phyloP scores from a whole-genome alignment of 768 basidiomycete species.

The Clavulina sp. region DNA sequence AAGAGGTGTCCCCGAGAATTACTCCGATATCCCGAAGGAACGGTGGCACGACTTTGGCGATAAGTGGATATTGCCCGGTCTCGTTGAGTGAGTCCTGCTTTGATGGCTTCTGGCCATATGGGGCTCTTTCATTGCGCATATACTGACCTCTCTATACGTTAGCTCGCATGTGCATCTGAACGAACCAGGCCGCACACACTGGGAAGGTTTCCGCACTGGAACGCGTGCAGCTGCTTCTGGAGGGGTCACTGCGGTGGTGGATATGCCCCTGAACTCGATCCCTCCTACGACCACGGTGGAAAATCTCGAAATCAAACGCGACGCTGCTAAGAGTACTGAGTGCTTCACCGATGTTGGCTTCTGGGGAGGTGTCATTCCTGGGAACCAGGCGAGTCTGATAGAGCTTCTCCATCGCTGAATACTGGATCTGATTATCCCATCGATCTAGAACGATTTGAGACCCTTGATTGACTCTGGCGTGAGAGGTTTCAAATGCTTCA shows the following conservation, averaged over 20 bases:
- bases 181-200: slow-evolving; percentile 81
- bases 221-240: slow-evolving; percentile 81
- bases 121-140: neutral
- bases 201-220: slow-evolving; percentile 92
- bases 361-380: slow-evolving; percentile 91
- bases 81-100: slow-evolving; percentile 47
- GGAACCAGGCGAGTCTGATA: slow-evolving; percentile 44
- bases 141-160: neutral
- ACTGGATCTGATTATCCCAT: neutral
- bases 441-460: slow-evolving; percentile 42
- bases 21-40: slow-evolving; percentile 15
- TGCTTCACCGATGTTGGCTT: slow-evolving; percentile 73
- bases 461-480: slow-evolving; percentile 68
- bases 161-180: slow-evolving; percentile 89
- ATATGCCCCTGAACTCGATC: slow-evolving; percentile 97
- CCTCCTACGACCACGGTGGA: slow-evolving; percentile 82
- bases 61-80: slow-evolving; percentile 50
- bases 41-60: slow-evolving; percentile 40
- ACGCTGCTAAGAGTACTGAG: slow-evolving; percentile 52
- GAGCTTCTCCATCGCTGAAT: neutral
- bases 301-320: slow-evolving; percentile 54
- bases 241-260: slow-evolving; percentile 87
- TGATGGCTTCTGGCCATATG: neutral
- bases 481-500: slow-evolving; percentile 92
- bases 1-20: slow-evolving; percentile 14